Percentiles rank a stretch among this genome's conserved stretches.
Evolutionary conservation across 208 protist genomes (phyloP).

Genomic region (Leishmania lainsoni): DNA sequence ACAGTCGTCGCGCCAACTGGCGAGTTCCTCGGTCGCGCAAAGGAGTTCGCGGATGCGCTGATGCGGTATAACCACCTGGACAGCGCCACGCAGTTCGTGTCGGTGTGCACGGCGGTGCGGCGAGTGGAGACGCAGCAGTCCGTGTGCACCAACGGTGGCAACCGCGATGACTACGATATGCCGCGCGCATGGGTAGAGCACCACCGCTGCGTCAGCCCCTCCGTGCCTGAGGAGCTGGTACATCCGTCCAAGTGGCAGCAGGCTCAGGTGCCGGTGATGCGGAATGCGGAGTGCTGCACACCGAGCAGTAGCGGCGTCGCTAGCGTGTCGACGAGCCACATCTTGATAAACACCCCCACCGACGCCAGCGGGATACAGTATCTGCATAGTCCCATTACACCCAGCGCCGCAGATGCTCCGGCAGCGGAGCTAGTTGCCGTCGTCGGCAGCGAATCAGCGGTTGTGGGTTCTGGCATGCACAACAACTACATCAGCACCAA

Average conservation of each 20-base stretch:
- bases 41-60: slow-evolving; percentile 84
- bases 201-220: not conserved
- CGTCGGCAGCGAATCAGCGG: slow-evolving; percentile 2
- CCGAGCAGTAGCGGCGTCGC: slow-evolving; percentile 16
- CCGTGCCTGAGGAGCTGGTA: not conserved
- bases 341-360: slow-evolving; percentile 16
- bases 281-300: not conserved
- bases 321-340: slow-evolving; percentile 13
- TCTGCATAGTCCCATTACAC: slow-evolving; percentile 20
- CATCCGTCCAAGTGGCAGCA: not conserved
- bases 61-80: slow-evolving; percentile 80
- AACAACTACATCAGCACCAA: not conserved
- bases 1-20: slow-evolving; percentile 74
- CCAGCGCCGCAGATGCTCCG: slow-evolving; percentile 12
- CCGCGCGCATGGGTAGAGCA: not conserved
- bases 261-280: not conserved
- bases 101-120: slow-evolving; percentile 78
- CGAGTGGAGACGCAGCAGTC: slow-evolving; percentile 41
- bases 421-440: slow-evolving; percentile 20
- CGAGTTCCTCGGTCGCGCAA: slow-evolving; percentile 64
- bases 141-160: not conserved
- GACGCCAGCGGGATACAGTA: slow-evolving; percentile 6
- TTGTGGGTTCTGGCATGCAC: not conserved
- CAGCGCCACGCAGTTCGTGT: slow-evolving; percentile 69
- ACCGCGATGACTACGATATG: not conserved